Evolutionary conservation across 2,329 filamentous ascomycete species (phyloP).

Genomic region (Xylariales sp.): DNA sequence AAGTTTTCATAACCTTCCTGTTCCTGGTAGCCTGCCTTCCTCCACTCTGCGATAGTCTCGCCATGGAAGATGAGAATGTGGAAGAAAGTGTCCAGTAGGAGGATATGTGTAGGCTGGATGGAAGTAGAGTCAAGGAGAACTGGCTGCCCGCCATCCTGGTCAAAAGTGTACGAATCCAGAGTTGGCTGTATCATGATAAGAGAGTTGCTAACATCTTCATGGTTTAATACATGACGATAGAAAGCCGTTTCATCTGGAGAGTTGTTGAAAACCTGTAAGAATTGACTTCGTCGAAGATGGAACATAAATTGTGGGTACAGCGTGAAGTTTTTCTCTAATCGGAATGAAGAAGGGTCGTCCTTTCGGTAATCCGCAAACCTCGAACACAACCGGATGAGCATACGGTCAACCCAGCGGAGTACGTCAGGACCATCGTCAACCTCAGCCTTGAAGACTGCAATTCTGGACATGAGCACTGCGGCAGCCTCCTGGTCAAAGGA

Average conservation of each 20-base stretch:
- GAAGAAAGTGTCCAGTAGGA: slow-evolving; percentile 97
- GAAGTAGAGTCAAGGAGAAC: slow-evolving; percentile 96
- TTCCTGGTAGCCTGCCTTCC: slow-evolving; percentile 95
- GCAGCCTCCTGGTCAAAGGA: slow-evolving; percentile 98
- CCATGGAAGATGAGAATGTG: slow-evolving; percentile 99
- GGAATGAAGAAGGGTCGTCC: slow-evolving; percentile 95
- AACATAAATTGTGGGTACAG: slow-evolving; percentile 99
- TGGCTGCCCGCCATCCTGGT: slow-evolving; percentile 86
- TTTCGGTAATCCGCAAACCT: slow-evolving; percentile 97
- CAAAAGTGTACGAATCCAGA: slow-evolving; percentile 93
- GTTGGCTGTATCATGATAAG: slow-evolving; percentile 99
- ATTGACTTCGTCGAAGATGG: slow-evolving; percentile 93
- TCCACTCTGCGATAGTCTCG: slow-evolving; percentile 96
- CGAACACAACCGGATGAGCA: slow-evolving; percentile 95
- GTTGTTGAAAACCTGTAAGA: slow-evolving; percentile 99
- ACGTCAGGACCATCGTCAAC: slow-evolving; percentile 99
- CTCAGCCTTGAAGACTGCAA: slow-evolving; percentile 97
- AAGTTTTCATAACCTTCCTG: slow-evolving; percentile 99
- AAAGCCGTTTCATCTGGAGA: slow-evolving; percentile 99
- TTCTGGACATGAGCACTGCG: slow-evolving; percentile 97
- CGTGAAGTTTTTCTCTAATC: slow-evolving; percentile 97
- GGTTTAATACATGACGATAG: slow-evolving; percentile 93
- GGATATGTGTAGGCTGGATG: slow-evolving; percentile 89
- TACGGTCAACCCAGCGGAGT: slow-evolving; percentile 94
- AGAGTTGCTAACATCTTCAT: slow-evolving; percentile 95